These are phyloP conservation scores for Aquilaria yunnanensis DNA, from an alignment of 345 rosid species.

Conservation along the genomic window DNA sequence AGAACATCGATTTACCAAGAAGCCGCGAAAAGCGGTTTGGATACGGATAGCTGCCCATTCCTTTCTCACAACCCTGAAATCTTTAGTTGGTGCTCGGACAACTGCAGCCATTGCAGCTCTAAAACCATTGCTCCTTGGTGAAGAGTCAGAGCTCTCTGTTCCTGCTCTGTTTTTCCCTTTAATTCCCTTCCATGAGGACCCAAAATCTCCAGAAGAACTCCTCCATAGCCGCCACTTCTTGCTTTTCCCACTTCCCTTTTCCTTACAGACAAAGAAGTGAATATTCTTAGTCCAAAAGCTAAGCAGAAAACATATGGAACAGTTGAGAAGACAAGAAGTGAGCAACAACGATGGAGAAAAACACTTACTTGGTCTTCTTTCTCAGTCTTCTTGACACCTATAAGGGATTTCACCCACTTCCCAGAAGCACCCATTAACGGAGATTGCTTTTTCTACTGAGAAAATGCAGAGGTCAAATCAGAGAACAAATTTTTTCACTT, in stretches of 20 bases:
- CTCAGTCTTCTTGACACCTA: constrained; percentile 61
- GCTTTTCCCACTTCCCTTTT: constrained; percentile 39
- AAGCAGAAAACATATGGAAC: not conserved
- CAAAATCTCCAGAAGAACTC: constrained; percentile 57
- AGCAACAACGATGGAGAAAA: not conserved
- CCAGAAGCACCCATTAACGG: constrained; percentile 85
- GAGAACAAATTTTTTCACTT: not conserved
- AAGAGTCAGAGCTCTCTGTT: constrained; percentile 41
- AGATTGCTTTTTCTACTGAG: not conserved
- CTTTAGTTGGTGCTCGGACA: constrained; percentile 79
- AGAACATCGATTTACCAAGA: constrained; percentile 46
- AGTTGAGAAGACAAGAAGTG: not conserved
- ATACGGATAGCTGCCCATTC: constrained; percentile 94
- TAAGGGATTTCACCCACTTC: constrained; percentile 83
- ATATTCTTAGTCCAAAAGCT: not conserved
- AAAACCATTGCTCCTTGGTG: constrained; percentile 42
- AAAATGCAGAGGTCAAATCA: not conserved
- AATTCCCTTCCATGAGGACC: constrained; percentile 52
- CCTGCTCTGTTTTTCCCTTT: constrained; percentile 44
- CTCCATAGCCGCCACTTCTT: constrained; percentile 92
- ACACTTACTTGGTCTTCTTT: constrained; percentile 52
- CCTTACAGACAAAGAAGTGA: constrained; percentile 17
- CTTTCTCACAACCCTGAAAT: constrained; percentile 68
- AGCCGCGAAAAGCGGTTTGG: constrained; percentile 90
- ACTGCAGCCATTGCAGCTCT: constrained; percentile 75